Evolutionary conservation across 768 basidiomycete species (phyloP), one percentile per base, ranked within the genome.

Genomic region (Boletus rubescentipes): DNA sequence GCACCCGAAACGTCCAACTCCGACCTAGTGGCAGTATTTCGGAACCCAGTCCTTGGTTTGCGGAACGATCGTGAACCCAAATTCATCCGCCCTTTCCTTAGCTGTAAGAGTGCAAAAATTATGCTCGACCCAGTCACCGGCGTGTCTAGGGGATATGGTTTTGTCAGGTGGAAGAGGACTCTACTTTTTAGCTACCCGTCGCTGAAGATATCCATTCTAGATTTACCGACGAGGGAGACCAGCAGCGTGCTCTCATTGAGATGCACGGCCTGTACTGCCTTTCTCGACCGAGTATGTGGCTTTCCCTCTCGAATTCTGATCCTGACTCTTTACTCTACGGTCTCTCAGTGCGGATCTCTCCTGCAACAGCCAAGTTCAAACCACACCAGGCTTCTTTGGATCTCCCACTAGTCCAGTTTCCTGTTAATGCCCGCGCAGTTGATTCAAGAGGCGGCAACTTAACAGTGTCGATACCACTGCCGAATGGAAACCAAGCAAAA

Each of bases 41-140:
- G 91, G 64, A 92, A 94, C 69, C 92, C 92, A 0, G 87, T 92
- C 3, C 80, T 92, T 14, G 91, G 91, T 39, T 79, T 93, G 49
- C 81, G 91, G 54, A 89, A 87, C 65, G 91, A 93, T 67, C 80
- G 91, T 53, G 90, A 90, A 68, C 91, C 92, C 18, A 90, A 91
- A 69, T 89, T 92, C 60, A 92, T 95, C 49, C 81, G 85, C 9
- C 91, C 92, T 3, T 97, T 96, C 73, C 72, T 84, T 35, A 94
- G 91, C 68, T 94, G 93, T 73, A 93, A 93, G 76, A 94, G 92
- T 69, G 94, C 94, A 30, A 94, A 93, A 76, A 96, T 93, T 60
- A 94, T 94, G 92, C 75, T 93, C 44, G 92, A 94, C 69, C 92
- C 93, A 2, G 82, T 87, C 20, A 93, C 92, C 5, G 93, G 93